These are phyloP conservation scores for Elongisporangium senticosum DNA, from an alignment of 352 stramenopile species.

Conservation along the genomic window DNA sequence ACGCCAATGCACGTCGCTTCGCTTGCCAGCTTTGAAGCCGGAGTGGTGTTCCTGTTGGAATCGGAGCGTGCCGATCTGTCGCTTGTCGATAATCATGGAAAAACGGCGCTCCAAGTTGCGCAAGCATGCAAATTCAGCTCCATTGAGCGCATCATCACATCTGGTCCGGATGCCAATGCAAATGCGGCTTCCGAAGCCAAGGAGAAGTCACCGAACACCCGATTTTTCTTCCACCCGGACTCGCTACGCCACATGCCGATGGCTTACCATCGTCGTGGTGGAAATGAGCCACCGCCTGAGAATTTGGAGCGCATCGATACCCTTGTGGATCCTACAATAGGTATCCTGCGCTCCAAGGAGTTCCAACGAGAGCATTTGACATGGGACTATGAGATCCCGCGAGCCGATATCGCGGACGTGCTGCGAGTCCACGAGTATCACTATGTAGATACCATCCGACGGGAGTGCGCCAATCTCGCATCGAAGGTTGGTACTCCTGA, in stretches of 20 bases:
- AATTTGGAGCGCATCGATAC: slow-evolving; percentile 87
- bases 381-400: slow-evolving; percentile 63
- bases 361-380: slow-evolving; percentile 53
- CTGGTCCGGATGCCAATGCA: slow-evolving; percentile 1
- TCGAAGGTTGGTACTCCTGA: slow-evolving; percentile 2
- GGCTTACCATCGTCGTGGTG: slow-evolving; percentile 52
- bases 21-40: slow-evolving; percentile 31
- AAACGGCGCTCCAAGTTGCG: slow-evolving; percentile 46
- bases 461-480: slow-evolving; percentile 34
- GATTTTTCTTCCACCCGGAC: slow-evolving; percentile 76
- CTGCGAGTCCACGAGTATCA: slow-evolving; percentile 88
- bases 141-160: slow-evolving; percentile 22
- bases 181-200: neutral
- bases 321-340: slow-evolving; percentile 67
- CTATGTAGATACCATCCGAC: slow-evolving; percentile 77
- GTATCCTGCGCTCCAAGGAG: slow-evolving; percentile 63
- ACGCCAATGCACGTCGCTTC: slow-evolving; percentile 70
- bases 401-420: slow-evolving; percentile 81
- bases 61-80: slow-evolving; percentile 23
- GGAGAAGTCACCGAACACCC: slow-evolving; percentile 17
- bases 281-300: slow-evolving; percentile 80
- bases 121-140: slow-evolving; percentile 27
- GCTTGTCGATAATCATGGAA: slow-evolving; percentile 38
- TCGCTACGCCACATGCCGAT: slow-evolving; percentile 75
- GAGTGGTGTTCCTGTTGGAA: slow-evolving; percentile 40